Base-by-base conservation (phyloP, 306 rosid species). In the Vigna reflexopilosa region DNA sequence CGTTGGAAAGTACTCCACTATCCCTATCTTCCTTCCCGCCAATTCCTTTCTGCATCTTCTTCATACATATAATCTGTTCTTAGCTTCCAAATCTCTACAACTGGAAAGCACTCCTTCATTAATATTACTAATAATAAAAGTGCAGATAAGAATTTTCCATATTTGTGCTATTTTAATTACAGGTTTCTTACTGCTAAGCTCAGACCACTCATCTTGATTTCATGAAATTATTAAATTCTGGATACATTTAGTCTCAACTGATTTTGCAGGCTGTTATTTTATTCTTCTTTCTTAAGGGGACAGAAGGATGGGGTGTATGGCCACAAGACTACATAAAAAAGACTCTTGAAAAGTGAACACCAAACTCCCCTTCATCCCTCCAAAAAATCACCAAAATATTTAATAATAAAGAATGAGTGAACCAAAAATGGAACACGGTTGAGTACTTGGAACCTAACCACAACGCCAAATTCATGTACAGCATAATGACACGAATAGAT, bases 141-240 rank as follows among this genome's bases (percentile, higher is more conserved):
- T 36, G 26, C 48, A 63, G 5, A 64, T 44, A 62, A 32, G 50
- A 22, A 64, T 36, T 38, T n/a, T 64, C 38, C 14, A 64, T 16
- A n/a, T 64, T 8, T 38, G 30, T 36, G 26, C 3, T 15, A 32
- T 64, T 34, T 17, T n/a, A 64, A 38, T 17, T 64, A 16, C 9
- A 38, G 30, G 70, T 38, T 64, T 16, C 50, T 38, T 38, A 4
- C 49, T 26, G n/a, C 50, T 44, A 77, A 67, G 14, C 32, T 77
- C 47, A 62, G 40, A 58, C 48, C 17, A 75, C 44, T 57, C n/a
- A 28, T n/a, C 63, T 67, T 47, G 58, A 49, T 74, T 38, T 57
- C 54, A 72, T 61, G 66, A 59, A 73, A 61, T 72, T 15, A 36
- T 50, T 78, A 82, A 70, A 52, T 47, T 45, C 22, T 15, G 13